Base-by-base conservation (phyloP, 2,329 filamentous ascomycete species). In the Aspergillus ochraceus region DNA sequence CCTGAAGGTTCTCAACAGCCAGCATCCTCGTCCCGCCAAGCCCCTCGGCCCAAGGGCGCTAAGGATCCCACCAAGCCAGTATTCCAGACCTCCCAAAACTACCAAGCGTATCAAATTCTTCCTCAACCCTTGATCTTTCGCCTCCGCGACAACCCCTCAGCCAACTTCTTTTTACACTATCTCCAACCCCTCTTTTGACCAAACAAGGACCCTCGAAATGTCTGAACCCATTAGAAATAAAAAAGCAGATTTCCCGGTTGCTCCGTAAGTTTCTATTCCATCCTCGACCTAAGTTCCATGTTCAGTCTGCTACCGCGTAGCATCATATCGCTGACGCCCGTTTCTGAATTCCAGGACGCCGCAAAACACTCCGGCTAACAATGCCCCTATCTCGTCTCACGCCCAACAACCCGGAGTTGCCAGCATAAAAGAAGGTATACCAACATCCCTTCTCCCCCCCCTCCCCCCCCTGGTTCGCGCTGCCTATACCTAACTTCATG, bases 331-430 rank as follows among this genome's bases (percentile, higher is more conserved):
- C 57, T 67, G 64, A 71, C 65, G 66, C 65, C 59, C 53, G 64
- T 62, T 42, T 61, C 74, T 73, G 73, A 70, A 71, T 70, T 55
- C 75, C 79, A 98, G 95, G 73, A 99, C 95, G 74, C 95, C 95
- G 74, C 95, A 99, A 82, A 99, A 99, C 84, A 99, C 95, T 58
- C 95, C 95, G 69, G 90, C 92, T 68, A 92, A 88, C 81, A 93
- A 94, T 83, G 95, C 96, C 68, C 95, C 95, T 67, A 98, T 99
- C 80, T 96, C 93, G 56, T 98, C 94, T 64, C 94, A 95, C 80
- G 95, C 96, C 70, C 92, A 97, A 81, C 92, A 97, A 81, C 95
- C 95, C 64, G 91, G 90, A 68, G 89, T 99, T 65, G 84, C 91
- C 68, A 97, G 92, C 79, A 98, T 99, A 83, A 95, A 94, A 79